Evolutionary conservation across 805 yeast species (phyloP), one percentile per base, ranked within the genome.

Genomic region (Candida taoyuanica): DNA sequence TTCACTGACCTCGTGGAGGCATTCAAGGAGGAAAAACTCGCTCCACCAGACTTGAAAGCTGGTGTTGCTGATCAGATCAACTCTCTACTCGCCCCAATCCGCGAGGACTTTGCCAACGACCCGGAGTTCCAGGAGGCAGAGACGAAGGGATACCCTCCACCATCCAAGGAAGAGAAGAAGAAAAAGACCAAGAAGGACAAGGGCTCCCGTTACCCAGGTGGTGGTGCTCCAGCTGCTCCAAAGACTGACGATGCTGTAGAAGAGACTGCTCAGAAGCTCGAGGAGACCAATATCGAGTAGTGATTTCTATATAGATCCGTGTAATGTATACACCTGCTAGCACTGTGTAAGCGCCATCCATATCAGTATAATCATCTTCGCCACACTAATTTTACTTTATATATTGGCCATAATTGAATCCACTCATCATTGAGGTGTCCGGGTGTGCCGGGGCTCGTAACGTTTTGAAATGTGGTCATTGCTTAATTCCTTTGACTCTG

Each of bases 1-100:
- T 68, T 86, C 50, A 88, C 76, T 15, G 74, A 76, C 27, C 68
- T 93, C 55, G 81, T 82, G 59, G 65, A 66, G 26, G 96, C 83
- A 50, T 93, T 73, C 65, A 81, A 74, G 31, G 71, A 73, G 21
- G 85, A 83, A 59, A 76, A 76, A 58, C 73, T 93, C 53, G 74
- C 93, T 26, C 98, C 99, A 21, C 93, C 87, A 21, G 99, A 93
- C 63, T 80, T 93, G 63, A 93, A 93, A 64, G 64, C 81, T 5
- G 99, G 98, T 63, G 91, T 91, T 37, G 70, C 95, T 34, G 95
- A 81, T 52, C 83, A 83, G 24, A 83, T 93, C 55, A 84, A 87
- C 61, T 77, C 62, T 32, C 69, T 93, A 40, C 74, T 93, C 53
- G 89, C 76, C 4, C 98, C 98, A 40, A 78, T 93, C 41, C 82